These are phyloP conservation scores for Colletotrichum falcatum DNA, from an alignment of 2,329 filamentous ascomycete species.

Conservation along the genomic window DNA sequence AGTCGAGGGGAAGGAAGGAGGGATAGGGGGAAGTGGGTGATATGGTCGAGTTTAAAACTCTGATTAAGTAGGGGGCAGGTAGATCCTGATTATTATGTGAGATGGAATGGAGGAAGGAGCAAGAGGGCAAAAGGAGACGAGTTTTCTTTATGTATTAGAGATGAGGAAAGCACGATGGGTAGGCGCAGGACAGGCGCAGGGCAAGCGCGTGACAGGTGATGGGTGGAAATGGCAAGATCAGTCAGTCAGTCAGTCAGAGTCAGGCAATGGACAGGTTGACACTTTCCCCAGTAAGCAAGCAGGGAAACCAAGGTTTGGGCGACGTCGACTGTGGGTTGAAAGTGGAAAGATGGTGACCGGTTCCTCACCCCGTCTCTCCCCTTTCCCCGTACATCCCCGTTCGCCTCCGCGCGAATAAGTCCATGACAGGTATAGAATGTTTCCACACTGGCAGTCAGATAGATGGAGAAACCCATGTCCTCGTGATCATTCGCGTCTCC, in stretches of 20 bases:
- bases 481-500: constrained; percentile 37
- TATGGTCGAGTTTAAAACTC: constrained; percentile 25
- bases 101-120: constrained; percentile 5
- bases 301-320: neutral
- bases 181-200: neutral
- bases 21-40: too few relatives aligned
- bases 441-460: constrained; percentile 22
- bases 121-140: neutral
- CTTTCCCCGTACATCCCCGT: constrained; percentile 35
- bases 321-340: neutral
- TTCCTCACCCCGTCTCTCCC: constrained; percentile 10
- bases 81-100: too few relatives aligned
- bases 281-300: too few relatives aligned
- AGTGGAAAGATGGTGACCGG: neutral
- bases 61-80: constrained; percentile 30
- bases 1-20: too few relatives aligned
- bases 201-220: neutral
- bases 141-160: constrained; percentile 14
- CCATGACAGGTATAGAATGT: too few relatives aligned
- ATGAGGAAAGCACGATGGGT: neutral
- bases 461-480: constrained; percentile 9
- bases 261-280: neutral
- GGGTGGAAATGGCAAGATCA: neutral
- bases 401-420: constrained; percentile 29
- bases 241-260: too few relatives aligned